Percentiles rank a stretch among this genome's conserved stretches.
These are phyloP conservation scores for Ogataea corticis DNA, from an alignment of 805 yeast genomes.

Conservation along the genomic window DNA sequence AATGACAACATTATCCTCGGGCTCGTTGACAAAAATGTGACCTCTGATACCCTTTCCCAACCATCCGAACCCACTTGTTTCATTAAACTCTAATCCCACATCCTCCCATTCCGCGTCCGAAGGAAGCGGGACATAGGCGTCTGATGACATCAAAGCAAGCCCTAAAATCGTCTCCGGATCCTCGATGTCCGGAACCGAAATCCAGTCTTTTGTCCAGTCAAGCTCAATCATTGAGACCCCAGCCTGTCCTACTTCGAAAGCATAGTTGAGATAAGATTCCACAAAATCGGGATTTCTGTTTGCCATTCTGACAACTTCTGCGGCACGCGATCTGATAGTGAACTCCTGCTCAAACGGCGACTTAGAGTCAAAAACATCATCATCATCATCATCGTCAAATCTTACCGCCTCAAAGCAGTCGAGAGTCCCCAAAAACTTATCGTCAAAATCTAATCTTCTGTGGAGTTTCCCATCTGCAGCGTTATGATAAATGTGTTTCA, in stretches of 20 bases:
- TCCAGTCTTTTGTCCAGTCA: constrained; percentile 64
- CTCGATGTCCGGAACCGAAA: constrained; percentile 68
- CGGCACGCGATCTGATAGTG: constrained; percentile 13
- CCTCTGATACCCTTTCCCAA: constrained; percentile 82
- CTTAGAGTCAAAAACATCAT: constrained; percentile 4
- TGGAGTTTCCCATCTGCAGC: constrained; percentile 50
- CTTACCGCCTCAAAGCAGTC: too few species aligned
- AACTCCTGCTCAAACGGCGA: constrained; percentile 26
- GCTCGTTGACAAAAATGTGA: constrained; percentile 71
- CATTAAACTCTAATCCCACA: constrained; percentile 44
- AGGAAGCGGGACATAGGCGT: constrained; percentile 85
- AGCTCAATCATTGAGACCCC: constrained; percentile 41
- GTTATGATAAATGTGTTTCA: constrained; percentile 64
- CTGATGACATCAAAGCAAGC: constrained; percentile 82
- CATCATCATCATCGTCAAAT: too few species aligned
- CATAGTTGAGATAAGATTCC: constrained; percentile 64
- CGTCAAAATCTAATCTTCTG: constrained; percentile 35
- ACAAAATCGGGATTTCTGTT: constrained; percentile 59
- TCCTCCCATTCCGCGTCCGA: constrained; percentile 85
- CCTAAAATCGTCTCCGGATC: constrained; percentile 74
- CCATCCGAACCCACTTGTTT: constrained; percentile 81
- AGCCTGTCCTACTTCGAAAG: constrained; percentile 43
- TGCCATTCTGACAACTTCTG: constrained; percentile 37
- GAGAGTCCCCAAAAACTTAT: constrained; percentile 7
- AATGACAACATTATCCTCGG: constrained; percentile 62